phyloP scores from a whole-genome alignment of 148 eudicot species.

The Silene conica region DNA sequence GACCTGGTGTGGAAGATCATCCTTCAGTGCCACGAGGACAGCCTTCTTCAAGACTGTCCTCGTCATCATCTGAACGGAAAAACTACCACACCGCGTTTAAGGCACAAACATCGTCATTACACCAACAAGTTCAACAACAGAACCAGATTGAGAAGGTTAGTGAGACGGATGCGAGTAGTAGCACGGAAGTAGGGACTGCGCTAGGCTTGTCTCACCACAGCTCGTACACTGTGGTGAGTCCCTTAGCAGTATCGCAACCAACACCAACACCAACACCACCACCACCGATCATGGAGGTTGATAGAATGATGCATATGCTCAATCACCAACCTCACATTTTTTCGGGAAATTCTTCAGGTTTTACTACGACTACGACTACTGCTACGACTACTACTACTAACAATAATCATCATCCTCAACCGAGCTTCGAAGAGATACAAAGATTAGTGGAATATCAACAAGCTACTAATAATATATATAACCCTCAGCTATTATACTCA shows the following conservation, averaged over 20 bases:
- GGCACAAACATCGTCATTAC: not conserved
- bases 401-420: constrained; percentile 4
- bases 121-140: constrained; percentile 1
- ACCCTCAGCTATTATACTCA: constrained; percentile 24
- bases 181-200: constrained; percentile 55
- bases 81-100: constrained; percentile 13
- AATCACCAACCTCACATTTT: constrained; percentile 13
- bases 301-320: constrained; percentile 25
- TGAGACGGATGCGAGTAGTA: constrained; percentile 49
- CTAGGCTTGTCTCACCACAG: constrained; percentile 46
- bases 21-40: constrained; percentile 55
- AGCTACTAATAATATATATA: constrained; percentile 11
- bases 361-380: not conserved
- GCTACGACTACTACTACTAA: not conserved
- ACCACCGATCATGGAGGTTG: constrained; percentile 11
- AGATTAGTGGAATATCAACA: constrained; percentile 56
- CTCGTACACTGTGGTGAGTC: constrained; percentile 28
- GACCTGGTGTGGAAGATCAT: constrained; percentile 83
- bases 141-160: constrained; percentile 27
- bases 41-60: constrained; percentile 26
- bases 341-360: constrained; percentile 14
- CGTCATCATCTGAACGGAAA: constrained; percentile 23
- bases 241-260: constrained; percentile 21
- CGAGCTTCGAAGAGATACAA: constrained; percentile 53
- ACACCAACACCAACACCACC: constrained; percentile 6